Evolutionary conservation across 129 eudicot species (phyloP), one percentile per base, ranked within the genome.

Genomic region (Flaveria linearis): DNA sequence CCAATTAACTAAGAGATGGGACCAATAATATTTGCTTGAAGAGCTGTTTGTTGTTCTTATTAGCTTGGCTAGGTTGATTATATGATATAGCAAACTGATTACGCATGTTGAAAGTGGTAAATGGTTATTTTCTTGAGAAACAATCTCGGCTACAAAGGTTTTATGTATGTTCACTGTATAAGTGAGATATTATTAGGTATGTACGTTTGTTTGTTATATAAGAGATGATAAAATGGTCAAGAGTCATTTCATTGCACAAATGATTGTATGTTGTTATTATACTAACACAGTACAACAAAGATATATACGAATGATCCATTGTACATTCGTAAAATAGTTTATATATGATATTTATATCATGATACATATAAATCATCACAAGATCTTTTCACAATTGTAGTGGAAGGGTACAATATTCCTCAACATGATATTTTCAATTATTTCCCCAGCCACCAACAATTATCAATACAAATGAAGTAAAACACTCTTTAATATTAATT

Each of bases 401-500:
- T 63, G 73, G 50, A 68, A 68, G 11, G 58, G 51, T 79, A 72
- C 13, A 73, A 73, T 57, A 80, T 74, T 74, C 80, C 75, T 67
- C 75, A 80, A 67, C 62, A 74, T 66, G 70, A 57, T 16, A 23
- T 26, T 9, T 45, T 66, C 45, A 73, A 65, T 67, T 64, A 73
- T 80, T 72, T 79, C 28, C 74, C 79, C 22, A 20, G 22, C 83
- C 79, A 80, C 83, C 51, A 80, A 63, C 77, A 71, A 46, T 50
- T 71, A 79, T 72, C 46, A 51, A 63, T 63, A 62, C 50, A 79
- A 63, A 50, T 72, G 68, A 72, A 65, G 61, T 65, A 64, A 52
- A 30, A 30, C 36, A 30, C 36, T 5, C 36, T 30, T 30, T 5
- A 30, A 30, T 3, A 4, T 30, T 30, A 2, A 30, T 30, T 30